phyloP scores from a whole-genome alignment of 192 early-diverging fungal genomes.

The Podila horticola region DNA sequence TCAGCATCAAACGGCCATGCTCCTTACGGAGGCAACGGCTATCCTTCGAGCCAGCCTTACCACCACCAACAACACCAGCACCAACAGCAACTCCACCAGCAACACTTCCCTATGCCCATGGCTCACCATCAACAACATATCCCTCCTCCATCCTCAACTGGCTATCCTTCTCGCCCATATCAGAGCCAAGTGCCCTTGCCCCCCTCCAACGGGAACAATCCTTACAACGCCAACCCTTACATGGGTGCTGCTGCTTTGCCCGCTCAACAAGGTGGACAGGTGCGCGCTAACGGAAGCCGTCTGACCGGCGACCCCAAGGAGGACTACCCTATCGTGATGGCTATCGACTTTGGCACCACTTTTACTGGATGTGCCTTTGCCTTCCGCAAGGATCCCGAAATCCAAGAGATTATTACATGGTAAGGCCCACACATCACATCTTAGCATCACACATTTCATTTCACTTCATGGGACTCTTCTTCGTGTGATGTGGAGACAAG shows the following conservation, averaged over 20 bases:
- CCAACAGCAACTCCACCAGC: constrained; percentile 23
- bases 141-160: constrained; percentile 12
- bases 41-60: background rate
- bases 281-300: constrained; percentile 22
- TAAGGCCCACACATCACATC: constrained; percentile 16
- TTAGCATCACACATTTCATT: background rate
- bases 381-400: constrained; percentile 57
- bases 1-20: background rate
- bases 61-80: constrained; percentile 1
- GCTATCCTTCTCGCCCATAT: constrained; percentile 1
- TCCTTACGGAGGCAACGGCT: constrained; percentile 1
- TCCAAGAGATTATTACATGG: constrained; percentile 61
- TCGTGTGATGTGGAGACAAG: background rate
- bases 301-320: constrained; percentile 49
- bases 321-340: constrained; percentile 57
- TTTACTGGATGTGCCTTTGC: constrained; percentile 64
- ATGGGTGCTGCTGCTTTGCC: constrained; percentile 7
- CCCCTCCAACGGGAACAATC: background rate
- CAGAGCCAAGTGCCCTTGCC: constrained; percentile 12
- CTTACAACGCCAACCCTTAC: constrained; percentile 17
- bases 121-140: constrained; percentile 20
- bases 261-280: background rate
- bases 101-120: constrained; percentile 36
- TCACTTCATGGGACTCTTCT: background rate
- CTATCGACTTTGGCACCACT: constrained; percentile 57